phyloP scores from a whole-genome alignment of 1,284 basidiomycete species.

The Sporisorium exsertum region DNA sequence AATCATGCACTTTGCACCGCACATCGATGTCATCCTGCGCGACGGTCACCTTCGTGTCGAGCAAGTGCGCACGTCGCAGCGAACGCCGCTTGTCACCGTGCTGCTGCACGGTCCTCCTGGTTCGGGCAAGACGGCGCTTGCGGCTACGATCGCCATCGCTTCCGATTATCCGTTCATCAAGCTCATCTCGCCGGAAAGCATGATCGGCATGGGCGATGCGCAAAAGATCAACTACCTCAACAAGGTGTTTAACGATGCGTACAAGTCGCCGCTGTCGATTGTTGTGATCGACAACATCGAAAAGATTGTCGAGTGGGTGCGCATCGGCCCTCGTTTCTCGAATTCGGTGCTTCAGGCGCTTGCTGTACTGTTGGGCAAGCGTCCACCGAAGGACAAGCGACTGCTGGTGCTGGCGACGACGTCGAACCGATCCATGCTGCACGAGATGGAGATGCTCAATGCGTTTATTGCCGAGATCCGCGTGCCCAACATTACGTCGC shows the following conservation, averaged over 20 bases:
- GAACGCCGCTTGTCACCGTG: slow-evolving; percentile 91
- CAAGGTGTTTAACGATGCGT: slow-evolving; percentile 94
- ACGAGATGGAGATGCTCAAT: slow-evolving; percentile 88
- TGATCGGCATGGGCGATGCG: slow-evolving; percentile 92
- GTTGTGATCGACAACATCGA: slow-evolving; percentile 84
- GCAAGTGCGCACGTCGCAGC: slow-evolving; percentile 88
- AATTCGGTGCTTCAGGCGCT: slow-evolving; percentile 93
- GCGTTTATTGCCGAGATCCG: slow-evolving; percentile 89
- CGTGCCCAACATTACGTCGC: slow-evolving; percentile 83
- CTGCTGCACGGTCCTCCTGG: slow-evolving; percentile 88
- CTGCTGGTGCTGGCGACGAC: slow-evolving; percentile 93
- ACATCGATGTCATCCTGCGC: slow-evolving; percentile 81
- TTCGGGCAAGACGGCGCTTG: slow-evolving; percentile 94
- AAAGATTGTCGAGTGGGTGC: slow-evolving; percentile 79
- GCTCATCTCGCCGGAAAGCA: slow-evolving; percentile 92
- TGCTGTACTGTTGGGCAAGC: slow-evolving; percentile 86
- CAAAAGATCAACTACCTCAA: slow-evolving; percentile 93
- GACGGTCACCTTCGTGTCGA: slow-evolving; percentile 94
- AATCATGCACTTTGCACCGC: slow-evolving; percentile 87
- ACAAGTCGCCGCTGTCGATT: slow-evolving; percentile 96
- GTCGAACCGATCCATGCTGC: slow-evolving; percentile 85
- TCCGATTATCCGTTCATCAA: slow-evolving; percentile 99
- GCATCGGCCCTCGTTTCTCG: slow-evolving; percentile 94
- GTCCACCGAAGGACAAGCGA: slow-evolving; percentile 95
- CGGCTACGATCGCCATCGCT: slow-evolving; percentile 90